A percentile compares a stretch with the other conserved stretches of the same genome.
Evolutionary conservation across 441 rosid species (phyloP).

Genomic region (California macrophylla): DNA sequence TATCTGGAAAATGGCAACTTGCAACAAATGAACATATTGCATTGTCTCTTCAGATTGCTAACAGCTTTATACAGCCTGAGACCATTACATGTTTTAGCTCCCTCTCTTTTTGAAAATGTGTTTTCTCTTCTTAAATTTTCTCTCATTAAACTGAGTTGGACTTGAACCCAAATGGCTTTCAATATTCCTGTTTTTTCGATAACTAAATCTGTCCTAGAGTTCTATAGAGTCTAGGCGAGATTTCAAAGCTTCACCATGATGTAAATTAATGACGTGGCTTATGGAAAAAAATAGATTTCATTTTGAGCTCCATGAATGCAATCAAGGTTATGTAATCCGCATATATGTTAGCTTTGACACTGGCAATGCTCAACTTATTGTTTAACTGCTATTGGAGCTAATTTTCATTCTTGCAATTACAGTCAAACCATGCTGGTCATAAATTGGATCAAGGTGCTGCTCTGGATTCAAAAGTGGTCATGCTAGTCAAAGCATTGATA

Average conservation of each 20-base stretch:
- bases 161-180: neutral
- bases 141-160: neutral
- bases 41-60: neutral
- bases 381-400: neutral
- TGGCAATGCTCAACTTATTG: neutral
- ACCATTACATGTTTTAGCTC: neutral
- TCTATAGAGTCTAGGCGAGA: neutral
- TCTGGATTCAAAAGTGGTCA: constrained; percentile 35
- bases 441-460: constrained; percentile 36
- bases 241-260: neutral
- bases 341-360: neutral
- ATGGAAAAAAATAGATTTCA: neutral
- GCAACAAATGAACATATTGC: neutral
- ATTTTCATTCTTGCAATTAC: constrained; percentile 15
- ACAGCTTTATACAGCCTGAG: neutral
- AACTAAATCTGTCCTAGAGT: neutral
- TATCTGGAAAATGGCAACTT: neutral
- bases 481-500: constrained; percentile 57
- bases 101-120: neutral
- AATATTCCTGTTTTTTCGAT: neutral
- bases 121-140: neutral
- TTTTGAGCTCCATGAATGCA: neutral
- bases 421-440: constrained; percentile 30
- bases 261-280: neutral
- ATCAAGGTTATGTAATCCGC: neutral